phyloP scores from a whole-genome alignment of 2,329 filamentous ascomycete species.

The Sporothrix euskadiensis region DNA sequence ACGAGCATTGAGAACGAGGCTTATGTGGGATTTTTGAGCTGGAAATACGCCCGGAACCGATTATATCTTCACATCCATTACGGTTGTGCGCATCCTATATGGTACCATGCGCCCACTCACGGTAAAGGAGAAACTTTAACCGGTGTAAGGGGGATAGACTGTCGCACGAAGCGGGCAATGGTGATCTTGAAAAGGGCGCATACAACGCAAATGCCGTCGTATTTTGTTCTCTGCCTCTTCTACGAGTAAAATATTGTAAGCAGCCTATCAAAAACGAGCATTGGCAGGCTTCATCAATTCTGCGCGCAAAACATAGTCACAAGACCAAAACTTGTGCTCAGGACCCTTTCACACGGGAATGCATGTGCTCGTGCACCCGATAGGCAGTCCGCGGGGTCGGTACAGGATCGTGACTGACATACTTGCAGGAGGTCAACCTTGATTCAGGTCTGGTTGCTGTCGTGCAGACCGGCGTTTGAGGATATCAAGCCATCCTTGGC shows the following conservation, averaged over 20 bases:
- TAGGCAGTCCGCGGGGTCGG: neutral
- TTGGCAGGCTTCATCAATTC: neutral
- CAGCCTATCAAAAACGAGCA: neutral
- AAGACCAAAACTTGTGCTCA: neutral
- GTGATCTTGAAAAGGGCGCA: neutral
- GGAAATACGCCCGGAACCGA: neutral
- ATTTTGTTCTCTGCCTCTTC: neutral
- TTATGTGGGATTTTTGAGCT: neutral
- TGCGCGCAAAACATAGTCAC: neutral
- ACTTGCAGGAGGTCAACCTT: neutral
- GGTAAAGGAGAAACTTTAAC: slow-evolving; percentile 3
- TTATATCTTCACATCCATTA: neutral
- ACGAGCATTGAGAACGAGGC: neutral
- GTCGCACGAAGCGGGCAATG: neutral
- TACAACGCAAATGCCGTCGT: no score
- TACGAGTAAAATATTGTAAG: neutral
- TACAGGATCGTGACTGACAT: neutral
- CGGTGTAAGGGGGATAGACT: neutral
- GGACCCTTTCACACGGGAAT: neutral
- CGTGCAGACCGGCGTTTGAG: neutral
- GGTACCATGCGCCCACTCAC: no score
- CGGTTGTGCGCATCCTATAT: neutral
- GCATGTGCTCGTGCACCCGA: neutral
- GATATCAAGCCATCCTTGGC: neutral
- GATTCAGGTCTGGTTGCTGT: neutral